Conservation (phyloP, 257 asterid genomes). For the Petunia secreta region DNA sequence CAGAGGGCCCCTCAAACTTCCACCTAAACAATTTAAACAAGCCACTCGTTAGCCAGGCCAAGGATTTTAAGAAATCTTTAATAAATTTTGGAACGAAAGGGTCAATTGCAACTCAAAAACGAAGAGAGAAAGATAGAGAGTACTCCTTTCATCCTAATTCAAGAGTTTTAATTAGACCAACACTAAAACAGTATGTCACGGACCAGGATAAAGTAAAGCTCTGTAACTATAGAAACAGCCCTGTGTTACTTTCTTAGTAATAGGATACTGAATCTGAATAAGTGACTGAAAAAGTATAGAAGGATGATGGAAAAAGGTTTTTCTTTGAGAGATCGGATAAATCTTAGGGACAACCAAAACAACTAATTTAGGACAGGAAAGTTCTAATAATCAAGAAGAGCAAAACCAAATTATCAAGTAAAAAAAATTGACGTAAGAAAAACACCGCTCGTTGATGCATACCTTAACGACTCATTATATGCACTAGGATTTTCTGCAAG, state of each 20-base stretch:
- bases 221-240: neutral
- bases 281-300: neutral
- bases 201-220: neutral
- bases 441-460: constrained; percentile 23
- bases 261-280: neutral
- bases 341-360: neutral
- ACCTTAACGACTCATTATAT: constrained; percentile 78
- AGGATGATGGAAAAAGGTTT: neutral
- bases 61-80: neutral
- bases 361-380: neutral
- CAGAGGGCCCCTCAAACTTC: constrained; percentile 93
- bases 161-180: neutral
- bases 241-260: neutral
- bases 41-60: neutral
- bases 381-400: neutral
- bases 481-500: constrained; percentile 74
- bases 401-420: neutral
- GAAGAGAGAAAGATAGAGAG: neutral
- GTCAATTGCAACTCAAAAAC: neutral
- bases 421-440: constrained; percentile 11
- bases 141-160: neutral
- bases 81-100: neutral
- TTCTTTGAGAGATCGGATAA: neutral
- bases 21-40: constrained; percentile 54
- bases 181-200: neutral